These are phyloP conservation scores for Mycosphaerella arachidis DNA, from an alignment of 2,329 filamentous ascomycete species.

Conservation along the genomic window DNA sequence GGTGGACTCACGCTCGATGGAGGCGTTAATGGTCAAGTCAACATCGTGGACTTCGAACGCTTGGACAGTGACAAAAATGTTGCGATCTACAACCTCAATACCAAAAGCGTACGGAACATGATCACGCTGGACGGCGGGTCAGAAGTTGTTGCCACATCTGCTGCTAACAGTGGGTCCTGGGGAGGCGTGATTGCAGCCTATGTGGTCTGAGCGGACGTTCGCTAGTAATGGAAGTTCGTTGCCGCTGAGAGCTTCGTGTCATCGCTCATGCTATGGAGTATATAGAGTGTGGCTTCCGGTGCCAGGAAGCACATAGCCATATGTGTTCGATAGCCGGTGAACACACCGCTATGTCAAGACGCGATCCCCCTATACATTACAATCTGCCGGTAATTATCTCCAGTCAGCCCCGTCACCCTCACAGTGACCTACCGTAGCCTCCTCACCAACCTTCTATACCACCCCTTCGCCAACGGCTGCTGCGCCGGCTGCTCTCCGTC, in stretches of 20 bases:
- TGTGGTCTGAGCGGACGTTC: conserved; percentile 8
- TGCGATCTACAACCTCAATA: conserved; percentile 23
- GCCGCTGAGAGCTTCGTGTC: too few relatives aligned
- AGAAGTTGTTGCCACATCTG: conserved; percentile 12
- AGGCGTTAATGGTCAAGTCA: conserved; percentile 37
- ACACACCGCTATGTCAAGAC: too few relatives aligned
- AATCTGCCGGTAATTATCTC: too few relatives aligned
- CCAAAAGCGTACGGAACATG: conserved; percentile 23
- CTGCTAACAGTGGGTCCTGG: conserved; percentile 23
- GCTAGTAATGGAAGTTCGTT: too few relatives aligned
- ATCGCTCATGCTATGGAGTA: too few relatives aligned
- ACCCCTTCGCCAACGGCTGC: background rate
- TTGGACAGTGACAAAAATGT: conserved; percentile 11
- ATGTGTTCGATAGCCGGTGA: too few relatives aligned
- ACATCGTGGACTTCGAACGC: conserved; percentile 23
- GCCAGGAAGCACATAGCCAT: too few relatives aligned
- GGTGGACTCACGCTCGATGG: conserved; percentile 24
- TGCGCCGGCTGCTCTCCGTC: conserved; percentile 8
- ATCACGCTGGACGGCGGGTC: conserved; percentile 19
- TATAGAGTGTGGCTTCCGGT: too few relatives aligned
- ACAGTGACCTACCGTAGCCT: background rate
- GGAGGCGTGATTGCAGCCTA: conserved; percentile 25
- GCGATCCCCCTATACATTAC: too few relatives aligned
- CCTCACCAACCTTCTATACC: background rate
- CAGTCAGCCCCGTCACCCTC: background rate